Percentiles rank a stretch among this genome's conserved stretches.
These are phyloP conservation scores for Schizosaccharomyces versatilis DNA, from an alignment of 1,139 yeast genomes.

Conservation along the genomic window DNA sequence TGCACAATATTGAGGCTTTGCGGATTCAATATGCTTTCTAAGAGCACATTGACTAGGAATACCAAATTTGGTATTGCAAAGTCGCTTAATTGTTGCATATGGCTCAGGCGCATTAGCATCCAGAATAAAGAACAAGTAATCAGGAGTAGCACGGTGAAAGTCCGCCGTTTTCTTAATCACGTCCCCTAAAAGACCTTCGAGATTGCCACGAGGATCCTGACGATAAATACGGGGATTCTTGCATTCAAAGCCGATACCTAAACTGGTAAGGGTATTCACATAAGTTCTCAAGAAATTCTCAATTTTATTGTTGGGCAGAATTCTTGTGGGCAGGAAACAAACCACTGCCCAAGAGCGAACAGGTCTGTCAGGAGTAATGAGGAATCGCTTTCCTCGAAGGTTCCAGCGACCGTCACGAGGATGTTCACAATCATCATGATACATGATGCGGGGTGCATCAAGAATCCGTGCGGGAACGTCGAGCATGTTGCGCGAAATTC, in stretches of 20 bases:
- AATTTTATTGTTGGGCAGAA: background rate
- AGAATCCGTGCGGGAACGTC: slow-evolving; percentile 10
- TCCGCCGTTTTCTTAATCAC: slow-evolving; percentile 8
- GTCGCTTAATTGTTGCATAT: slow-evolving; percentile 9
- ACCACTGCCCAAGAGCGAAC: slow-evolving; percentile 11
- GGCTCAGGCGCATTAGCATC: slow-evolving; percentile 8
- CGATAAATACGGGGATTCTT: slow-evolving; percentile 4
- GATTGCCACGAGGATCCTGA: slow-evolving; percentile 5
- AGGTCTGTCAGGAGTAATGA: slow-evolving; percentile 3
- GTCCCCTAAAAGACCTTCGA: slow-evolving; percentile 6
- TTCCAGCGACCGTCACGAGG: slow-evolving; percentile 12
- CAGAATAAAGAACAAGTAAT: slow-evolving; percentile 10
- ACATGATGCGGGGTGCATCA: slow-evolving; percentile 9
- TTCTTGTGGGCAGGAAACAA: slow-evolving; percentile 9
- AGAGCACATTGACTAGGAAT: slow-evolving; percentile 10
- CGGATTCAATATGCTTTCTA: slow-evolving; percentile 7
- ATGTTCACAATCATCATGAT: slow-evolving; percentile 6
- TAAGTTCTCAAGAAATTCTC: background rate
- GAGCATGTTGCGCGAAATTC: slow-evolving; percentile 5
- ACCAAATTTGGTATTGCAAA: slow-evolving; percentile 10
- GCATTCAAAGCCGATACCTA: slow-evolving; percentile 4
- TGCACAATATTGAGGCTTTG: slow-evolving; percentile 13
- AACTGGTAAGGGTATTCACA: background rate
- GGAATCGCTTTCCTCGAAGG: slow-evolving; percentile 8
- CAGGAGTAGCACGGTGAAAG: slow-evolving; percentile 9